Evolutionary conservation across 805 yeast genomes (phyloP).

Genomic region (Debaryomyces prosopidis): DNA sequence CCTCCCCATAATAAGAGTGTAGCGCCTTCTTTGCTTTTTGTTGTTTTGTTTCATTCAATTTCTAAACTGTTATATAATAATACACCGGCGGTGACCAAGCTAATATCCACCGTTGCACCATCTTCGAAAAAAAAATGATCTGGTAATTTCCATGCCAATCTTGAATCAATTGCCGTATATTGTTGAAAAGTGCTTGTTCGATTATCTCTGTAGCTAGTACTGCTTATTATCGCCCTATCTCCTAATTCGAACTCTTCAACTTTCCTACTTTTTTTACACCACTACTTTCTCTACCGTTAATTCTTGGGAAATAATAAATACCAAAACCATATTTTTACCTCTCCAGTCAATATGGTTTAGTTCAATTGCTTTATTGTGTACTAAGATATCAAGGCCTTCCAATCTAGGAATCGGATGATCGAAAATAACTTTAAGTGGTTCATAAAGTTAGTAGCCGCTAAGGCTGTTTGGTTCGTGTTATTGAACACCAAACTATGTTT

Average conservation of each 20-base stretch:
- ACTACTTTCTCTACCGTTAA: constrained; percentile 49
- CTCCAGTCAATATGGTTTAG: constrained; percentile 53
- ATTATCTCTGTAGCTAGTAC: constrained; percentile 48
- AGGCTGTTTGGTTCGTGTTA: constrained; percentile 13
- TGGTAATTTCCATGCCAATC: constrained; percentile 48
- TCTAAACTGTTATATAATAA: constrained; percentile 21
- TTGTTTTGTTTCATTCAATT: constrained; percentile 6
- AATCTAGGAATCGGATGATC: constrained; percentile 20
- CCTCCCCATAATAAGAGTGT: constrained; percentile 49
- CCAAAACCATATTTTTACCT: constrained; percentile 47
- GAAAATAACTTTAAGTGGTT: constrained; percentile 17
- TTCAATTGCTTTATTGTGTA: constrained; percentile 34
- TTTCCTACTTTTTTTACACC: constrained; percentile 37
- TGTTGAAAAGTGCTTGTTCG: constrained; percentile 50
- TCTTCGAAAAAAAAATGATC: constrained; percentile 30
- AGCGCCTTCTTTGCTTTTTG: constrained; percentile 5
- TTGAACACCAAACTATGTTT: no score
- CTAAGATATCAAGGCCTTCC: constrained; percentile 21
- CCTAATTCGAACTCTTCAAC: constrained; percentile 30
- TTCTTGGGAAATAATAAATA: constrained; percentile 50
- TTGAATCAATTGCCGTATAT: constrained; percentile 43
- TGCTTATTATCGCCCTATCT: constrained; percentile 43
- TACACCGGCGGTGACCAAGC: constrained; percentile 44
- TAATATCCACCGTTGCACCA: constrained; percentile 50
- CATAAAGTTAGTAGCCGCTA: constrained; percentile 17